Conservation (phyloP, 23 red algal species). For the Gracilaria gracilis region DNA sequence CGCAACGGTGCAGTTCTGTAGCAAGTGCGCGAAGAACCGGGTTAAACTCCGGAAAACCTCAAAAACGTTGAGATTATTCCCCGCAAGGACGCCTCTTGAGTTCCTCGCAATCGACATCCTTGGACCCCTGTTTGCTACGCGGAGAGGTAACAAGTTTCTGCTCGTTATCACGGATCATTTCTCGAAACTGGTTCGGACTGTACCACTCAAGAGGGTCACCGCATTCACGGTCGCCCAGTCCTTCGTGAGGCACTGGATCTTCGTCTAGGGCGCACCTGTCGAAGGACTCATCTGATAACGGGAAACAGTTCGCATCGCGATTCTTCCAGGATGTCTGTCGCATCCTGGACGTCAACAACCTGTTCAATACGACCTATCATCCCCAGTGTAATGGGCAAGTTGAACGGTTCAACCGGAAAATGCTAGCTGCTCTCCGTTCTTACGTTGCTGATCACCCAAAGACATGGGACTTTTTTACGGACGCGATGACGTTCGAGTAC, state of each 20-base stretch:
- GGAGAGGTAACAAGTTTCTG: no score
- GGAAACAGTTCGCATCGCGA: not conserved
- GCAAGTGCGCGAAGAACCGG: not conserved
- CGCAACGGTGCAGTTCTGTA: not conserved
- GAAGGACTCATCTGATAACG: no score
- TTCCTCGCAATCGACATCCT: no score
- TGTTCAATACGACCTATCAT: not conserved
- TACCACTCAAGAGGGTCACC: not conserved
- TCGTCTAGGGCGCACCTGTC: no score
- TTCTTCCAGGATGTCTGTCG: constrained; percentile 1
- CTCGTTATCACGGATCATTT: no score
- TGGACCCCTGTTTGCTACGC: no score
- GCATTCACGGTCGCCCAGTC: not conserved
- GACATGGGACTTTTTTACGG: not conserved
- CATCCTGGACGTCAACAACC: not conserved
- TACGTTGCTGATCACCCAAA: constrained; percentile 5
- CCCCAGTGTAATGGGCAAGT: not conserved
- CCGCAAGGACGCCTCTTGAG: no score
- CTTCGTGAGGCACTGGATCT: not conserved
- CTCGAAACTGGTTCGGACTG: no score
- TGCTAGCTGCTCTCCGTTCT: not conserved
- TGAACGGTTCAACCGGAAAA: no score
- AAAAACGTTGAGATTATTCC: not conserved
- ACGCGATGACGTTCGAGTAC: no score
- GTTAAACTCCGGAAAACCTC: not conserved